phyloP scores from a whole-genome alignment of 2,329 filamentous ascomycete species.

The Microthyrium microscopicum region DNA sequence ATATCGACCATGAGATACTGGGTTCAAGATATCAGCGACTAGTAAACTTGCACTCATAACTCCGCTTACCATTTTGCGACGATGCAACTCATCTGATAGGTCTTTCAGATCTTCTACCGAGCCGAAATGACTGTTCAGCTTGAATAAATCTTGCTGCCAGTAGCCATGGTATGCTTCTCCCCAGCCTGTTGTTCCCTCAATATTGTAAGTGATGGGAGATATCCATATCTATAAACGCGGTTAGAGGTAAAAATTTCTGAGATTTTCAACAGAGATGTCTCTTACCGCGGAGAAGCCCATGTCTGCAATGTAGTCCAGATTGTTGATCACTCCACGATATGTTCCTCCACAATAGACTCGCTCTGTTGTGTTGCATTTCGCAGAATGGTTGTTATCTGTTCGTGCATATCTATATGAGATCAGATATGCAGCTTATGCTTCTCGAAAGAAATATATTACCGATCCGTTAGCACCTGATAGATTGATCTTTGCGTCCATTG shows the following conservation, averaged over 20 bases:
- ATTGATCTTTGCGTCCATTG: constrained; percentile 24
- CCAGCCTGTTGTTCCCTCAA: constrained; percentile 23
- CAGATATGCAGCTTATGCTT: neutral
- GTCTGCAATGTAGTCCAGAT: constrained; percentile 45
- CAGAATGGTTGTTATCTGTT: constrained; percentile 22
- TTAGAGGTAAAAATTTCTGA: neutral
- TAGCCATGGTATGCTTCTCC: constrained; percentile 33
- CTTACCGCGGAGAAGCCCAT: constrained; percentile 43
- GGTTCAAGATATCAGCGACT: neutral
- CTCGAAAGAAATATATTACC: constrained; percentile 11
- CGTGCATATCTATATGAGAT: constrained; percentile 18
- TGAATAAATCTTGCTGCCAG: constrained; percentile 35
- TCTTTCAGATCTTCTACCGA: constrained; percentile 40
- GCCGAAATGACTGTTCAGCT: constrained; percentile 42
- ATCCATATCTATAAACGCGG: constrained; percentile 25
- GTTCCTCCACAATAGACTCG: constrained; percentile 42
- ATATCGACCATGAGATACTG: constrained; percentile 44
- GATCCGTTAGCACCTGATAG: constrained; percentile 27
- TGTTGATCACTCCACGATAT: constrained; percentile 39
- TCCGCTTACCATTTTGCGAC: constrained; percentile 32
- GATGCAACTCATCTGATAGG: constrained; percentile 38
- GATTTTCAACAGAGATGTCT: neutral
- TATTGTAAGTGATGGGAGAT: constrained; percentile 28
- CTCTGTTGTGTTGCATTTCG: constrained; percentile 19
- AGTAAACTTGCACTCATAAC: constrained; percentile 1